A percentile compares a stretch with the other conserved stretches of the same genome.
These are phyloP conservation scores for Hygrocybe punicea DNA, from an alignment of 768 basidiomycete genomes.

Conservation along the genomic window DNA sequence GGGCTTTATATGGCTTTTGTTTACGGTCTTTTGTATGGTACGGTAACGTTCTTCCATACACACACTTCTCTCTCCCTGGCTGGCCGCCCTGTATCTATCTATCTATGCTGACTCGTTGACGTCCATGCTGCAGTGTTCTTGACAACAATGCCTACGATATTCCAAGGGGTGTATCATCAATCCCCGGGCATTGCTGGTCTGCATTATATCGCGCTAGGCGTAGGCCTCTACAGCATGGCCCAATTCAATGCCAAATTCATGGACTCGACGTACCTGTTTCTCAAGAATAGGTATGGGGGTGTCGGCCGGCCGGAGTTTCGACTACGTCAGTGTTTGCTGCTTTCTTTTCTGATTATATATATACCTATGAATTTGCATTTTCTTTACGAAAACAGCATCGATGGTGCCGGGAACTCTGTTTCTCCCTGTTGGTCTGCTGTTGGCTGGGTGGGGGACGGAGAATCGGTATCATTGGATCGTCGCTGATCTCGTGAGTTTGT, in stretches of 20 bases:
- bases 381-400: constrained; percentile 49
- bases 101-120: not conserved
- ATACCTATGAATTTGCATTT: constrained; percentile 41
- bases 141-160: constrained; percentile 62
- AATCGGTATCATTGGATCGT: no score
- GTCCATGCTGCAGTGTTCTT: constrained; percentile 51
- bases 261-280: constrained; percentile 52
- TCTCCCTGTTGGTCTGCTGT: no score
- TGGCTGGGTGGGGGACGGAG: no score
- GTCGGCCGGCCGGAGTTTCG: constrained; percentile 51
- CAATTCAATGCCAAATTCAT: constrained; percentile 54
- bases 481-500: no score
- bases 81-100: not conserved
- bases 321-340: constrained; percentile 36
- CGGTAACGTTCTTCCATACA: no score
- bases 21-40: constrained; percentile 61
- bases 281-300: constrained; percentile 48
- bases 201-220: constrained; percentile 68
- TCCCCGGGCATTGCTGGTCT: constrained; percentile 57
- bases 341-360: not conserved
- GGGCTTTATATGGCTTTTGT: constrained; percentile 67
- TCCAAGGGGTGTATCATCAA: constrained; percentile 52
- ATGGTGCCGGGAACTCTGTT: no score
- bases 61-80: not conserved
- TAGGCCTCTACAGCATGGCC: constrained; percentile 54